Conservation (phyloP, 192 early-diverging fungal species). For the Bifiguratus adelaidae region DNA sequence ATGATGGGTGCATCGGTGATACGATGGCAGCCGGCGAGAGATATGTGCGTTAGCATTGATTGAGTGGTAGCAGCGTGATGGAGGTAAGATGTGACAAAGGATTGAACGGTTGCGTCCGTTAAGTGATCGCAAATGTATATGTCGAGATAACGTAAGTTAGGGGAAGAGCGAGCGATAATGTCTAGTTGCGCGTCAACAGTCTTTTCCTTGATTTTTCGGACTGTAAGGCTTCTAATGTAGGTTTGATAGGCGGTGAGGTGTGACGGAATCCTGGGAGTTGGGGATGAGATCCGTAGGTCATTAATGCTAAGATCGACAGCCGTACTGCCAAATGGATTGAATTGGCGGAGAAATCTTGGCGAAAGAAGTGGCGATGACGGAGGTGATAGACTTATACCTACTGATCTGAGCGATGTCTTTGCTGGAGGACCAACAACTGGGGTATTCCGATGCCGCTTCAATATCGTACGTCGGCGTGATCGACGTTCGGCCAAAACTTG, state of each 20-base stretch:
- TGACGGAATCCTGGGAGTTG: neutral
- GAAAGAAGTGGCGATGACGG: too few species aligned
- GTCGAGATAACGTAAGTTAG: constrained; percentile 24
- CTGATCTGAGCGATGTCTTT: too few species aligned
- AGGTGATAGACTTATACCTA: too few species aligned
- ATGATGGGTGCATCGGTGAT: constrained; percentile 25
- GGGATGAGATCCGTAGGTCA: neutral
- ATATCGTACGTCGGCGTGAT: too few species aligned
- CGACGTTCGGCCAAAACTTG: too few species aligned
- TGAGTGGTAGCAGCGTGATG: constrained; percentile 13
- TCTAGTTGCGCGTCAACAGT: constrained; percentile 13
- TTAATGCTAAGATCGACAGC: too few species aligned
- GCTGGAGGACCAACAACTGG: too few species aligned
- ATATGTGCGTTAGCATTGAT: constrained; percentile 18
- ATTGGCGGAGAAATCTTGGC: too few species aligned
- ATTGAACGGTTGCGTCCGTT: constrained; percentile 20
- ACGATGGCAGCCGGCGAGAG: constrained; percentile 33
- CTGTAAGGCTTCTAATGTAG: constrained; percentile 6
- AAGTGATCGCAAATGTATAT: constrained; percentile 44
- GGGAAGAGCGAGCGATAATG: constrained; percentile 7
- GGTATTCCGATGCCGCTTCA: too few species aligned
- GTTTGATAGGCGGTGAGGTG: constrained; percentile 1
- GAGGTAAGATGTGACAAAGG: constrained; percentile 19
- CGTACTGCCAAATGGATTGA: too few species aligned
- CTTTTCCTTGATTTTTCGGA: constrained; percentile 23